These are phyloP conservation scores for Chaetomium cochliodes DNA, from an alignment of 495 filamentous ascomycete species.

Conservation along the genomic window DNA sequence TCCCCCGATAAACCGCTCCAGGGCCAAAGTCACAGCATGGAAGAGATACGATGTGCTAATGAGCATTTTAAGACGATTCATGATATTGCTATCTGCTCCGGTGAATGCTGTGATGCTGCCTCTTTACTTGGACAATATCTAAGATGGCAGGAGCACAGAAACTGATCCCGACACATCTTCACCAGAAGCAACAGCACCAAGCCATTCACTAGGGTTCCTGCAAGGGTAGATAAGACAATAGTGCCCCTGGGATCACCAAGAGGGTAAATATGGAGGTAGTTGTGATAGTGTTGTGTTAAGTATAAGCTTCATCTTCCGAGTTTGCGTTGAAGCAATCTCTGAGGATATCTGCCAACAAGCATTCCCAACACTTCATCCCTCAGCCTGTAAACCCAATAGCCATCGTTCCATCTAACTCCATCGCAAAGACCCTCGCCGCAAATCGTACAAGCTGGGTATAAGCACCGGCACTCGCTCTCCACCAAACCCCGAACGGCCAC, in stretches of 20 bases:
- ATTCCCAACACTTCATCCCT: not conserved
- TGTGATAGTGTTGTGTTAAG: not conserved
- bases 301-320: not conserved
- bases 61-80: not conserved
- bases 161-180: not conserved
- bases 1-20: no score
- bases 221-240: no score
- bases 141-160: not conserved
- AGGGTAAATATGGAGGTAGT: not conserved
- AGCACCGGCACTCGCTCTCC: not conserved
- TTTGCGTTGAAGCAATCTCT: not conserved
- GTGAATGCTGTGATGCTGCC: not conserved
- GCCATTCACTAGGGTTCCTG: not conserved
- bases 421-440: not conserved
- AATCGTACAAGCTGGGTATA: slow-evolving; percentile 1
- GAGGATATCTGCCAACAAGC: not conserved
- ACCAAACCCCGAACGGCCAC: not conserved
- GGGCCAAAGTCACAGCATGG: no score
- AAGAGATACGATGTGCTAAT: no score
- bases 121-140: not conserved
- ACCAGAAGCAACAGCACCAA: not conserved
- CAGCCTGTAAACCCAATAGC: not conserved
- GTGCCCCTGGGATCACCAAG: not conserved
- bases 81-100: not conserved
- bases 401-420: not conserved